Evolutionary conservation across 305 asterid genomes (phyloP).

Genomic region (Solanum hybrid): DNA sequence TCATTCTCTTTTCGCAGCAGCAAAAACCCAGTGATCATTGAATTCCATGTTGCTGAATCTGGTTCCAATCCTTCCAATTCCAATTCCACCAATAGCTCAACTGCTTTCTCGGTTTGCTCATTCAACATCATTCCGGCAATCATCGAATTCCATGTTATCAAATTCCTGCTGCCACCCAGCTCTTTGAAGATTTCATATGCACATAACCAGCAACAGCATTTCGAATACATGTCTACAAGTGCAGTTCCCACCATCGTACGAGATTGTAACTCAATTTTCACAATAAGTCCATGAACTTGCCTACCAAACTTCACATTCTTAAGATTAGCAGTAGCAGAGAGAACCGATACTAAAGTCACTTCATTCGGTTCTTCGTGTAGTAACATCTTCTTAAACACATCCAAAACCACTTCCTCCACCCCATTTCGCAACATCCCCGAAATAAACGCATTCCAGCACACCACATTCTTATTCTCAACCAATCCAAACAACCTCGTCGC

Average conservation of each 20-base stretch:
- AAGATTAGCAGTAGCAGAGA: constrained; percentile 61
- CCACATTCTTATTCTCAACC: constrained; percentile 41
- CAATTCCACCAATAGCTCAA: constrained; percentile 39
- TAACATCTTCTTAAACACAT: constrained; percentile 46
- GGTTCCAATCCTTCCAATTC: constrained; percentile 39
- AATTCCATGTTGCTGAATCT: constrained; percentile 76
- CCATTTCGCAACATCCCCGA: constrained; percentile 62
- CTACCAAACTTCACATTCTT: constrained; percentile 40
- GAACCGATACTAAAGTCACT: constrained; percentile 48
- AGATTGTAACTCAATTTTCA: constrained; percentile 28
- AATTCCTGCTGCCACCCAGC: constrained; percentile 37
- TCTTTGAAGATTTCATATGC: constrained; percentile 51
- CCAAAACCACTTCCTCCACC: constrained; percentile 28
- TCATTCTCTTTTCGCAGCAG: constrained; percentile 41
- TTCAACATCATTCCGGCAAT: constrained; percentile 73
- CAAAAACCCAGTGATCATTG: constrained; percentile 70
- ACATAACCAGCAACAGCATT: constrained; percentile 59
- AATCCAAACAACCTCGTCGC: constrained; percentile 45
- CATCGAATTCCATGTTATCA: constrained; percentile 81
- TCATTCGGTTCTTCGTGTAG: constrained; percentile 31
- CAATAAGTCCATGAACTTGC: constrained; percentile 57
- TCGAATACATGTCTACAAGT: constrained; percentile 79
- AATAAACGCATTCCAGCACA: constrained; percentile 66
- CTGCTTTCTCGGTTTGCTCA: constrained; percentile 39
- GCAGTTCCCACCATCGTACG: constrained; percentile 53